phyloP scores from a whole-genome alignment of 331 rosid species.

The Malus hybrid region DNA sequence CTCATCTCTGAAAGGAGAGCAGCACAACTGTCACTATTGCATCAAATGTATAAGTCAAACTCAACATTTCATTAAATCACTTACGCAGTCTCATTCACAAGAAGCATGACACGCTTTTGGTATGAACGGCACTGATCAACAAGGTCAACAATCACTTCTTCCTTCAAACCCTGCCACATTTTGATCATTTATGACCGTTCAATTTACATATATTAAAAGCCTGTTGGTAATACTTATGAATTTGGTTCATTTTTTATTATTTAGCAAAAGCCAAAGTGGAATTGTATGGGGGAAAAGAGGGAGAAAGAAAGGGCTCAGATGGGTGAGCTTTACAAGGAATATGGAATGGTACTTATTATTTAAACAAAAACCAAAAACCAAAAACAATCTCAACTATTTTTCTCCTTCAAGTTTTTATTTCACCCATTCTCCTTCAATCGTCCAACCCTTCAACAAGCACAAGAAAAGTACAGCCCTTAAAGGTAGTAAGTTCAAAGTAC shows the following conservation, averaged over 20 bases:
- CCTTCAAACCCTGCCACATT: constrained; percentile 70
- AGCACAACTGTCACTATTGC: background rate
- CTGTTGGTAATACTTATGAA: background rate
- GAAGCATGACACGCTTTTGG: constrained; percentile 79
- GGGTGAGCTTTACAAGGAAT: background rate
- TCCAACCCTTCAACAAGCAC: background rate
- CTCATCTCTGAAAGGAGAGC: constrained; percentile 61
- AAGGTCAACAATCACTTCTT: constrained; percentile 84
- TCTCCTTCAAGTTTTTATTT: background rate
- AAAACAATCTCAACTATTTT: background rate
- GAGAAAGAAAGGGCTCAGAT: background rate
- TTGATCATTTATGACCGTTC: background rate
- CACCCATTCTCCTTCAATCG: background rate
- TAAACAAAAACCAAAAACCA: no score
- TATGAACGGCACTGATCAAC: constrained; percentile 91
- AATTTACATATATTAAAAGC: background rate
- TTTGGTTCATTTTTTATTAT: background rate
- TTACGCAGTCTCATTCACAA: constrained; percentile 76
- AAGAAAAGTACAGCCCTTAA: background rate
- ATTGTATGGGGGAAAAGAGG: background rate
- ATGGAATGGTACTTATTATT: background rate
- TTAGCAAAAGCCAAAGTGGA: background rate
- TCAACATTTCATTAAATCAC: constrained; percentile 6
- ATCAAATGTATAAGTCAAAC: background rate
- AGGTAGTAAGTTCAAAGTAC: background rate